These are phyloP conservation scores for Scytalidium sp. DNA, from an alignment of 2,329 filamentous ascomycete genomes.

Conservation along the genomic window DNA sequence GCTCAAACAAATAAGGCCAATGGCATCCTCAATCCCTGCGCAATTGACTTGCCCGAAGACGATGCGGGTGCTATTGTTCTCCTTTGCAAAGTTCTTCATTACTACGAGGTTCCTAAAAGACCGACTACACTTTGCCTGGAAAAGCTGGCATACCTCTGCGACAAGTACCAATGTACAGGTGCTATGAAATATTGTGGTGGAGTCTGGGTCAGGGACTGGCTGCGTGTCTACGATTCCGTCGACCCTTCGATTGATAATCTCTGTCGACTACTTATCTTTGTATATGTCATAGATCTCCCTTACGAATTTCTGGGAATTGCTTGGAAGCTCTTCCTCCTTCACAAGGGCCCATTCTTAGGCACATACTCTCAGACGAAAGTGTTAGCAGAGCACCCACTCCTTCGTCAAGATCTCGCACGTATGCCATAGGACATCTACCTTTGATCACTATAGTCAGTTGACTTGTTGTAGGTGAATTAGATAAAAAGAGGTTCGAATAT, in stretches of 20 bases:
- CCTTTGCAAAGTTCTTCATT: conserved; percentile 7
- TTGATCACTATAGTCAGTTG: not conserved
- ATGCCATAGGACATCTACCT: not conserved
- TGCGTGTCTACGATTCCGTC: conserved; percentile 8
- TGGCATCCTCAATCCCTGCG: not conserved
- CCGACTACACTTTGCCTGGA: conserved; percentile 5
- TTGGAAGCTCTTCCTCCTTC: conserved; percentile 13
- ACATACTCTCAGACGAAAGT: conserved; percentile 6
- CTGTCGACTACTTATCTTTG: conserved; percentile 14
- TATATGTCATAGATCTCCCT: conserved; percentile 13
- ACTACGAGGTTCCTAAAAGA: conserved; percentile 4
- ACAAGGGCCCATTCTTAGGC: conserved; percentile 12
- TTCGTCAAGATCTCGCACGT: conserved; percentile 12
- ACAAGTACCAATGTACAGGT: conserved; percentile 4
- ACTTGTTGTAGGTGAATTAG: conserved; percentile 2
- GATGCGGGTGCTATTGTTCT: conserved; percentile 4
- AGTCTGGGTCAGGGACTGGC: conserved; percentile 15
- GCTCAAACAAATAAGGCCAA: conserved; percentile 1
- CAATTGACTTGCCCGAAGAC: conserved; percentile 2
- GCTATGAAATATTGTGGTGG: conserved; percentile 13
- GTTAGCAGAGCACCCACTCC: conserved; percentile 13
- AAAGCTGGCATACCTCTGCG: conserved; percentile 6
- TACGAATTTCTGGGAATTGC: conserved; percentile 13
- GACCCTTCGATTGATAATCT: conserved; percentile 11
- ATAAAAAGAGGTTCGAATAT: conserved; percentile 11